Percentiles rank a stretch among this genome's conserved stretches.
Evolutionary conservation across 495 filamentous ascomycete genomes (phyloP).

Genomic region (Xylaria curta): DNA sequence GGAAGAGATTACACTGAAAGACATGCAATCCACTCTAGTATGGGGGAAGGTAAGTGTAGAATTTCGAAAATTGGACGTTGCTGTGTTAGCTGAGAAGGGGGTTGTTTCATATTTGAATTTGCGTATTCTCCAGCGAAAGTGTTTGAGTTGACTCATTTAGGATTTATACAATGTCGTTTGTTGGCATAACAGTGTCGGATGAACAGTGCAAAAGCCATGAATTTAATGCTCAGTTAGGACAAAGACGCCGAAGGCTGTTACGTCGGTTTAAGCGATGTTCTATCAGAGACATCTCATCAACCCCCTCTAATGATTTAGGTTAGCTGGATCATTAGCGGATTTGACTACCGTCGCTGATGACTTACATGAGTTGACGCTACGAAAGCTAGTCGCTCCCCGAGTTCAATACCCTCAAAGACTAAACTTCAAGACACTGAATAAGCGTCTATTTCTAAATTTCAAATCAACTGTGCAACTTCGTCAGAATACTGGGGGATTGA

Average conservation of each 20-base stretch:
- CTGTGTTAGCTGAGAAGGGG: neutral
- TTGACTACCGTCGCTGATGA: no score
- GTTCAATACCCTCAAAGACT: no score
- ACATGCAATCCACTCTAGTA: neutral
- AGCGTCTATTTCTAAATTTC: no score
- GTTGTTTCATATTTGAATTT: neutral
- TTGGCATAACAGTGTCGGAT: neutral
- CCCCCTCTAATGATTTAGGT: no score
- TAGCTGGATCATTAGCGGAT: no score
- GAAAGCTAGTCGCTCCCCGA: no score
- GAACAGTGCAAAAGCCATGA: neutral
- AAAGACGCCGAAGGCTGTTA: neutral
- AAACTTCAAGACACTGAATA: no score
- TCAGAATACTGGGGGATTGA: no score
- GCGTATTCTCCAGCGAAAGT: neutral
- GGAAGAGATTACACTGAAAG: slow-evolving; percentile 14
- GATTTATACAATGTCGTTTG: neutral
- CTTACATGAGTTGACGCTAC: no score
- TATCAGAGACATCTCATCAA: no score
- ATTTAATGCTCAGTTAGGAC: neutral
- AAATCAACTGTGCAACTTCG: no score
- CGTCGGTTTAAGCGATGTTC: neutral
- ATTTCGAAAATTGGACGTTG: neutral
- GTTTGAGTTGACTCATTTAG: neutral
- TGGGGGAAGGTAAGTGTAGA: neutral